Evolutionary conservation across 2,329 filamentous ascomycete genomes (phyloP).

Genomic region (Colletotrichum coccodes): DNA sequence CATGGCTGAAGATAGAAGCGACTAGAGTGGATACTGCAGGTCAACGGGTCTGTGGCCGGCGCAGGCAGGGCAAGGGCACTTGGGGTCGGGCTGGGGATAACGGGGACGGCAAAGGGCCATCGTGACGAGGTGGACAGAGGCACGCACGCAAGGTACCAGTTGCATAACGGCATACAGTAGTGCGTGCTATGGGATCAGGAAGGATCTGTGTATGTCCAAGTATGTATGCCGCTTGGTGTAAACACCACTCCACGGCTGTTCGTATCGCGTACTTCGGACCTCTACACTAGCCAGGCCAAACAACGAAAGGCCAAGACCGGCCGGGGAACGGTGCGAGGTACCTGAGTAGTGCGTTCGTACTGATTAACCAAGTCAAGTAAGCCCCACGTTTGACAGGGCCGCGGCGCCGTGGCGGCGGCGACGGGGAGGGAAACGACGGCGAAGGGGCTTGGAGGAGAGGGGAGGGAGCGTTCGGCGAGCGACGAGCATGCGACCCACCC

Average conservation of each 20-base stretch:
- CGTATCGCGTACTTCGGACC: slow-evolving; percentile 25
- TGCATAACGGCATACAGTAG: slow-evolving; percentile 28
- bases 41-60: slow-evolving; percentile 29
- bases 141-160: slow-evolving; percentile 29
- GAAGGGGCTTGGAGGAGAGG: slow-evolving; percentile 7
- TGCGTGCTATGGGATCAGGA: slow-evolving; percentile 28
- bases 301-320: slow-evolving; percentile 16
- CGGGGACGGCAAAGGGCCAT: slow-evolving; percentile 7
- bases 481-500: background rate
- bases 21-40: slow-evolving; percentile 27
- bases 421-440: slow-evolving; percentile 20
- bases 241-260: slow-evolving; percentile 14
- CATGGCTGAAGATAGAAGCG: slow-evolving; percentile 29
- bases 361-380: slow-evolving; percentile 27
- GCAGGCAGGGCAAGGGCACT: slow-evolving; percentile 7
- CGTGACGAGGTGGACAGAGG: slow-evolving; percentile 8
- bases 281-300: slow-evolving; percentile 23
- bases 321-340: slow-evolving; percentile 27
- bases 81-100: slow-evolving; percentile 6
- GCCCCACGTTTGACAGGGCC: slow-evolving; percentile 29
- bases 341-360: slow-evolving; percentile 22
- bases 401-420: slow-evolving; percentile 23
- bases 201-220: slow-evolving; percentile 24
- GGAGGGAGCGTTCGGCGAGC: slow-evolving; percentile 25
- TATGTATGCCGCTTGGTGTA: slow-evolving; percentile 7